Evolutionary conservation across 208 protist species (phyloP).

Genomic region (Phytomonas serpens): DNA sequence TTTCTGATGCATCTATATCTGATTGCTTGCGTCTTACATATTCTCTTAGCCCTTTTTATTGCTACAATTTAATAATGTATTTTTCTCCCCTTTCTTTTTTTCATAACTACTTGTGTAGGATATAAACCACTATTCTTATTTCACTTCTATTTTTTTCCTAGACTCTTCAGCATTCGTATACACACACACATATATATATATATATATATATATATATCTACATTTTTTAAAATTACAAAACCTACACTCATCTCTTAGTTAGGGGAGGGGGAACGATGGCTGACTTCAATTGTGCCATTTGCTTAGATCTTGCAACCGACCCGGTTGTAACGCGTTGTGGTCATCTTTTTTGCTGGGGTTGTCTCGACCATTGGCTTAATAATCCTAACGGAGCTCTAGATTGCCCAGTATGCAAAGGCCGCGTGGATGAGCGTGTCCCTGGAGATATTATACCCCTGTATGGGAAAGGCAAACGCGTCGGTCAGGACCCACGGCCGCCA

Average conservation of each 20-base stretch:
- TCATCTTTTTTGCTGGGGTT: constrained; percentile 83
- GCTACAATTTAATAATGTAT: not conserved
- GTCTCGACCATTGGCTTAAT: constrained; percentile 68
- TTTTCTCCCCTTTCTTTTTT: not conserved
- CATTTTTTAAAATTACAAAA: not conserved
- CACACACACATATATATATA: constrained; percentile 1
- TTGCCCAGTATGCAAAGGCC: constrained; percentile 75
- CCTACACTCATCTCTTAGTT: not conserved
- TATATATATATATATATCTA: constrained; percentile 2
- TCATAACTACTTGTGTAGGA: not conserved
- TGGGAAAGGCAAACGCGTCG: constrained; percentile 33
- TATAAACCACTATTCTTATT: not conserved
- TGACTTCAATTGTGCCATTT: constrained; percentile 79
- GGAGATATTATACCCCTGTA: constrained; percentile 82
- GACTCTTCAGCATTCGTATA: not conserved
- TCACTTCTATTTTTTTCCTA: not conserved
- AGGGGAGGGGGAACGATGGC: constrained; percentile 9
- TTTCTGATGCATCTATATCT: not conserved
- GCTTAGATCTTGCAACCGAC: constrained; percentile 53
- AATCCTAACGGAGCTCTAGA: constrained; percentile 27
- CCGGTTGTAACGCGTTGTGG: constrained; percentile 82
- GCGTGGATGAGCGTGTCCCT: constrained; percentile 32
- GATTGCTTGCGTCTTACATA: constrained; percentile 10
- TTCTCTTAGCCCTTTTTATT: constrained; percentile 2
- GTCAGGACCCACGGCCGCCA: constrained; percentile 9